Percentiles rank a stretch among this genome's conserved stretches.
phyloP scores from a whole-genome alignment of 257 asterid species.

The Gynochthodes officinalis region DNA sequence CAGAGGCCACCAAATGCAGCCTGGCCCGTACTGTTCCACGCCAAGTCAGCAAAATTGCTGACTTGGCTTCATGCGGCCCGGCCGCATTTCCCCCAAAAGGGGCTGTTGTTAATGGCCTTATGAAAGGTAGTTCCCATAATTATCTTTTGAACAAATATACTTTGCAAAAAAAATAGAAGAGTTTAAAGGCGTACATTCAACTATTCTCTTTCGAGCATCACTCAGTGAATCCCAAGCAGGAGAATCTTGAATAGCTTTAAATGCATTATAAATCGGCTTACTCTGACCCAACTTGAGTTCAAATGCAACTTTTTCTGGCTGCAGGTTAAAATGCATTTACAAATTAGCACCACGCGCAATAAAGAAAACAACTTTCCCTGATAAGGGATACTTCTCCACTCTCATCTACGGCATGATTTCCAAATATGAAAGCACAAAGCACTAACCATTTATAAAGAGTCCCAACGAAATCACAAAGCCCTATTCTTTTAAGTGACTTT shows the following conservation, averaged over 20 bases:
- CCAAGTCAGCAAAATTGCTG: no score
- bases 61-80: no score
- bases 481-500: no score
- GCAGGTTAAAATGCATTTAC: constrained; percentile 25
- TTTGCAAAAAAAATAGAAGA: constrained; percentile 14
- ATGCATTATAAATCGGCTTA: constrained; percentile 87
- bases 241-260: constrained; percentile 74
- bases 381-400: not conserved
- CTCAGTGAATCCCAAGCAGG: constrained; percentile 70
- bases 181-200: constrained; percentile 55
- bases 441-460: not conserved
- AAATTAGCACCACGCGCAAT: constrained; percentile 18
- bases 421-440: not conserved
- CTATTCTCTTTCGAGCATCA: constrained; percentile 90
- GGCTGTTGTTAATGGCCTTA: no score
- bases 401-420: not conserved
- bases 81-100: no score
- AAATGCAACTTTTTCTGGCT: constrained; percentile 95
- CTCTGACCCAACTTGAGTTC: constrained; percentile 88
- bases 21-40: no score
- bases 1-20: no score
- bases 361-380: constrained; percentile 1
- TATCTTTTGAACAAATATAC: not conserved
- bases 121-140: constrained; percentile 1
- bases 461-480: not conserved